Base-by-base conservation (phyloP, 371 early-diverging fungal species). In the Lichtheimia corymbifera region DNA sequence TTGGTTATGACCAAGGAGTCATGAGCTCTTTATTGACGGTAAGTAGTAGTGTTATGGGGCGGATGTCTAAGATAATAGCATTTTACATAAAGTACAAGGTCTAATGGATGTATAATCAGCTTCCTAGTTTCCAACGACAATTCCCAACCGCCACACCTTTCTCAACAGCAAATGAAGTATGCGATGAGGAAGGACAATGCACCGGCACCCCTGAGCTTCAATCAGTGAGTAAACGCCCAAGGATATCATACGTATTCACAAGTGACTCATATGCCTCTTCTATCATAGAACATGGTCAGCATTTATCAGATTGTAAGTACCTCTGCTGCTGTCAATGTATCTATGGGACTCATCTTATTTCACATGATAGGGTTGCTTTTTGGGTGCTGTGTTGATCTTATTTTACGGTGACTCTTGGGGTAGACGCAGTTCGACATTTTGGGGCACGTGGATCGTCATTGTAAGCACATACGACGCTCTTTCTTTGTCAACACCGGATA, bases 1-100 rank as follows among this genome's bases (percentile, higher is more conserved):
- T 62, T 24, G 63, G 63, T 57, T 62, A 62, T 52, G 63, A 62
- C 22, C 63, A 62, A 57, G 63, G 63, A 52, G 63, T 62, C 52
- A 62, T 62, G 63, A 62, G 63, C 42, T 55, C 63, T 28, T 55
- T 62, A n/a, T 24, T 62, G 1, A 62, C 63, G 25, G 63, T 62
- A 57, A 41, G 17, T 41, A 2, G n/a, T n/a, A n/a, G n/a, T n/a
- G n/a, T n/a, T n/a, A n/a, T n/a, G n/a, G n/a, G n/a, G n/a, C n/a
- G n/a, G n/a, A n/a, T n/a, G n/a, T n/a, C n/a, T n/a, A n/a, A n/a
- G n/a, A n/a, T 55, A 35, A 3, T 0, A 14, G 15, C 14, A 24
- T 17, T 24, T 9, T 22, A 13, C 15, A 24, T 4, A 4, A 3
- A 14, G 11, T 17, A 52, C 4, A 27, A 6, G 27, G 1, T 20